Evolutionary conservation across 2,329 filamentous ascomycete genomes (phyloP).

Genomic region (Curvularia lunata): DNA sequence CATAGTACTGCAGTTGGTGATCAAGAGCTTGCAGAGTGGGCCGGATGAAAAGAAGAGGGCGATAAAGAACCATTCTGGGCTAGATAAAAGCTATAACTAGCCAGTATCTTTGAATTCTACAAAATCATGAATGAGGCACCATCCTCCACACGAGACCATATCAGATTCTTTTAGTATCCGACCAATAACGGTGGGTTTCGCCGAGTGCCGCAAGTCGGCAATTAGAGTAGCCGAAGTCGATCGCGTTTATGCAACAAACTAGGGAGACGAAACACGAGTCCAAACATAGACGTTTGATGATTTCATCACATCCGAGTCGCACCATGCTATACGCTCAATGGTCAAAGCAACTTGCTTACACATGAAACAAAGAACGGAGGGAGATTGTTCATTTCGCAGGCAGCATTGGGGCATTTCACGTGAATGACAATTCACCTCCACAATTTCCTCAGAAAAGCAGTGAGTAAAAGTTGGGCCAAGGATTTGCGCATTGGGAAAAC

Average conservation of each 20-base stretch:
- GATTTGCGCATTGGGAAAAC: neutral
- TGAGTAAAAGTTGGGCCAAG: neutral
- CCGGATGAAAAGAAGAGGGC: neutral
- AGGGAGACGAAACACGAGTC: constrained; percentile 32
- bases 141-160: neutral
- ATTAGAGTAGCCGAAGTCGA: constrained; percentile 11
- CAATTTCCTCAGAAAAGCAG: neutral
- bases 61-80: neutral
- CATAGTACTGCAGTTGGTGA: neutral
- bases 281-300: constrained; percentile 40
- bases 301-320: constrained; percentile 10
- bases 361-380: neutral
- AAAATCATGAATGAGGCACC: neutral
- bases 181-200: neutral
- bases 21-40: neutral
- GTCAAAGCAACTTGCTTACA: neutral
- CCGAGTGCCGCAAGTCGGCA: constrained; percentile 10
- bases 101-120: neutral
- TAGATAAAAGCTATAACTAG: neutral
- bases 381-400: neutral
- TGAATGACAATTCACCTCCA: neutral
- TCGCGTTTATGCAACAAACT: constrained; percentile 17
- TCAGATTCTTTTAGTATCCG: neutral
- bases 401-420: neutral
- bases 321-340: neutral